These are phyloP conservation scores for Panaeolus cyanescens DNA, from an alignment of 768 basidiomycete genomes.

Conservation along the genomic window DNA sequence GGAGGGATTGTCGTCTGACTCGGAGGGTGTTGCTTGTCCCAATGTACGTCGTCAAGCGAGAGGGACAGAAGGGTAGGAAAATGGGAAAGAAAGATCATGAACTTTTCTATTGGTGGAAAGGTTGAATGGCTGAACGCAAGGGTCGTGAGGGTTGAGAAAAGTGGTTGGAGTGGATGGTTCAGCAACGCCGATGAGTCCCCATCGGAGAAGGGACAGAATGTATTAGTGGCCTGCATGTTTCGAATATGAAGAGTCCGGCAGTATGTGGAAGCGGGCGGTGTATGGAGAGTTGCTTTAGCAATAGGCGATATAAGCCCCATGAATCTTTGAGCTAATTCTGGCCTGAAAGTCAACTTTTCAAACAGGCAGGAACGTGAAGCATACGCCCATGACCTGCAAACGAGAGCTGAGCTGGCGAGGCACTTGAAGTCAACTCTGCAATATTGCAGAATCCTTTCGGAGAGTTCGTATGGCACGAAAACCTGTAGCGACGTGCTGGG, in stretches of 20 bases:
- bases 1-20: not conserved
- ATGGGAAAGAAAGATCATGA: not conserved
- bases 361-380: not conserved
- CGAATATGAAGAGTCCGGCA: not conserved
- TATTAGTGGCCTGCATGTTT: not conserved
- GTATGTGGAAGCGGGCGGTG: not conserved
- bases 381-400: not conserved
- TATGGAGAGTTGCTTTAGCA: not conserved
- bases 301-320: not conserved
- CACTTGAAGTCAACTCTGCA: not conserved
- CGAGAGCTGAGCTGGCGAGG: not conserved
- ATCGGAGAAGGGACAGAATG: not conserved
- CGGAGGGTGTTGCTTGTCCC: not conserved
- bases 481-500: not conserved
- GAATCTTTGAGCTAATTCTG: not conserved
- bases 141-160: not conserved
- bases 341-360: not conserved
- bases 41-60: not conserved
- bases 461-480: not conserved
- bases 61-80: not conserved
- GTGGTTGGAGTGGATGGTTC: not conserved
- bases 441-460: not conserved
- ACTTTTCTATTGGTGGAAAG: not conserved
- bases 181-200: not conserved
- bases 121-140: not conserved